Conservation (phyloP, 306 rosid species). For the Dryas octopetala region DNA sequence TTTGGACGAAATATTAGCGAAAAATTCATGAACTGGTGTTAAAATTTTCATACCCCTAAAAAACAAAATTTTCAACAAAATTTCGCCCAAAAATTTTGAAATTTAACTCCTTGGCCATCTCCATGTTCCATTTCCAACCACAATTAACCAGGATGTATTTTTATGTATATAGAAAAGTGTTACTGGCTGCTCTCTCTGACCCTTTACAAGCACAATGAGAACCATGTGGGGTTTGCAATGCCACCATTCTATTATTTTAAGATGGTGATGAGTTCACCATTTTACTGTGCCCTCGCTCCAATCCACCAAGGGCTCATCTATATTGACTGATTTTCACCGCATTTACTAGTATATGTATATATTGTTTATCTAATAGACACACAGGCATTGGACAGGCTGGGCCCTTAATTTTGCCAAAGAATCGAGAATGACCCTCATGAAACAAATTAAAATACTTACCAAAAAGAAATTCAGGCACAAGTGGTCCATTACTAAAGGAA, state of each 20-base stretch:
- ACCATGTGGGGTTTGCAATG: slow-evolving; percentile 15
- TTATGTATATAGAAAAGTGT: background rate
- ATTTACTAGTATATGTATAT: background rate
- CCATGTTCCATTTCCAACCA: background rate
- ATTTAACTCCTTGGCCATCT: background rate
- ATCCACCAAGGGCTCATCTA: no score
- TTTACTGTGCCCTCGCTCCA: background rate
- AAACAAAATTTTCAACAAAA: no score
- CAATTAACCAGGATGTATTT: no score
- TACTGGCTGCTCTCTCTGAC: slow-evolving; percentile 17
- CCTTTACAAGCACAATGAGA: slow-evolving; percentile 12
- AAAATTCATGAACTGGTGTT: no score
- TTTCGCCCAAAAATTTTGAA: no score
- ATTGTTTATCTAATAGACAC: background rate
- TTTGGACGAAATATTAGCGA: no score
- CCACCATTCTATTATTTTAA: background rate
- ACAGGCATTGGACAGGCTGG: background rate
- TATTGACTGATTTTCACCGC: background rate
- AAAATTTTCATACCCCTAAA: no score
- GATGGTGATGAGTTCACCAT: background rate
- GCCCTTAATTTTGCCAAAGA: background rate
- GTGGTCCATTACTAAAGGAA: no score
- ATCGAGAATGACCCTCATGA: background rate
- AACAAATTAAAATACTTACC: no score
- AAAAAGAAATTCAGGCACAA: no score